Percentiles rank a stretch among this genome's conserved stretches.
Evolutionary conservation across 345 rosid genomes (phyloP).

Genomic region (Salix caprea): DNA sequence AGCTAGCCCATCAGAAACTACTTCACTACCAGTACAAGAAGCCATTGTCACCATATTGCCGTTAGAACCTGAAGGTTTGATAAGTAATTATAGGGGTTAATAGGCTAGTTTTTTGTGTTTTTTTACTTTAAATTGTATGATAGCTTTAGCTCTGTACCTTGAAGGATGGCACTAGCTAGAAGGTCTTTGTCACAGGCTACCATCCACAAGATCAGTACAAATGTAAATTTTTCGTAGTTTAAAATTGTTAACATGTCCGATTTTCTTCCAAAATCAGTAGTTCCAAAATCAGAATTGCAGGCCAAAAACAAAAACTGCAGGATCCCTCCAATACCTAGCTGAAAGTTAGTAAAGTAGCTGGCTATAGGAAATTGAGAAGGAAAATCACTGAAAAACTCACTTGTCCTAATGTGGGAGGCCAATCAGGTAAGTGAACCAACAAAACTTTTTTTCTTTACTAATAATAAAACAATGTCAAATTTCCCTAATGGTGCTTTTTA

Average conservation of each 20-base stretch:
- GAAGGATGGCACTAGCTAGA: not conserved
- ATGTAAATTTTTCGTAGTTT: not conserved
- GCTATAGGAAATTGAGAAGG: not conserved
- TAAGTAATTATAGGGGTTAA: conserved; percentile 38
- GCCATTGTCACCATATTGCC: conserved; percentile 39
- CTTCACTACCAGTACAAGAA: conserved; percentile 31
- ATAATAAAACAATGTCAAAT: not conserved
- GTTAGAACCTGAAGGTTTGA: conserved; percentile 52
- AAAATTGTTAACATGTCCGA: not conserved
- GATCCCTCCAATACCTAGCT: not conserved
- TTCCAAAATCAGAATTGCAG: not conserved
- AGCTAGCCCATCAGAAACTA: conserved; percentile 35
- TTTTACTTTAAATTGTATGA: conserved; percentile 6
- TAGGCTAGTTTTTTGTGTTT: not conserved
- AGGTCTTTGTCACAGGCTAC: conserved; percentile 1
- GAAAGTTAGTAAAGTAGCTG: not conserved
- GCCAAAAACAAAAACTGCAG: not conserved
- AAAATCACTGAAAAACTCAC: not conserved
- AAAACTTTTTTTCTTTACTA: not conserved
- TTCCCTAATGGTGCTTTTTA: not conserved
- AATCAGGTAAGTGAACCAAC: not conserved
- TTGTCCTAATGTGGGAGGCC: not conserved
- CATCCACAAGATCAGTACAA: conserved; percentile 7
- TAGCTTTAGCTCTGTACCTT: conserved; percentile 12
- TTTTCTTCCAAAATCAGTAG: not conserved